These are phyloP conservation scores for Suillus subalutaceus DNA, from an alignment of 768 basidiomycete genomes.

Conservation along the genomic window DNA sequence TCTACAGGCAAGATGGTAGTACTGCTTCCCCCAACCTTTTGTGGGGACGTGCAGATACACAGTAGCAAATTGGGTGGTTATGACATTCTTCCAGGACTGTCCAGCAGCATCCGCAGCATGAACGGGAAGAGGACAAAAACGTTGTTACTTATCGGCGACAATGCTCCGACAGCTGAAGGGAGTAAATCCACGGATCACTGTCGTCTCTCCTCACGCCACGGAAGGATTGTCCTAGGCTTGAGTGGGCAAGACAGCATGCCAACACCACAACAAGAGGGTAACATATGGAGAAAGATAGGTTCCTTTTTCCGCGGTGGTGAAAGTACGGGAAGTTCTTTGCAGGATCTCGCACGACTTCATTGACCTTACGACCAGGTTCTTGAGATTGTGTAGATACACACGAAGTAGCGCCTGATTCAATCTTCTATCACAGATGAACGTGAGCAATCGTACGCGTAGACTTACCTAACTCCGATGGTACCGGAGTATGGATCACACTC, in stretches of 20 bases:
- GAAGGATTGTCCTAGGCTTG: conserved; percentile 47
- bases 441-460: conserved; percentile 13
- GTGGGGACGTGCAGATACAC: conserved; percentile 38
- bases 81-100: conserved; percentile 38
- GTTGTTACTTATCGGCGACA: conserved; percentile 9
- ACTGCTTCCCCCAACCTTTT: conserved; percentile 39
- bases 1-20: conserved; percentile 38
- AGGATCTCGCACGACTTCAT: conserved; percentile 12
- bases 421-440: conserved; percentile 16
- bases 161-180: conserved; percentile 31
- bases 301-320: conserved; percentile 16
- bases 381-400: conserved; percentile 14
- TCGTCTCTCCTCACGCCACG: conserved; percentile 38
- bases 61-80: conserved; percentile 36
- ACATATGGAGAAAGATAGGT: conserved; percentile 46
- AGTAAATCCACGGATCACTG: conserved; percentile 39
- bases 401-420: conserved; percentile 12
- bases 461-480: conserved; percentile 27
- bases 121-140: conserved; percentile 15
- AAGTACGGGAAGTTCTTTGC: conserved; percentile 14
- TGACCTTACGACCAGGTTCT: conserved; percentile 13
- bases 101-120: conserved; percentile 33
- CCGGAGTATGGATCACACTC: conserved; percentile 34
- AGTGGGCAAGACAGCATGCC: conserved; percentile 38
- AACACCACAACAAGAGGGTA: conserved; percentile 28